phyloP scores from a whole-genome alignment of 129 eudicot species.

The Artemisia argyi region DNA sequence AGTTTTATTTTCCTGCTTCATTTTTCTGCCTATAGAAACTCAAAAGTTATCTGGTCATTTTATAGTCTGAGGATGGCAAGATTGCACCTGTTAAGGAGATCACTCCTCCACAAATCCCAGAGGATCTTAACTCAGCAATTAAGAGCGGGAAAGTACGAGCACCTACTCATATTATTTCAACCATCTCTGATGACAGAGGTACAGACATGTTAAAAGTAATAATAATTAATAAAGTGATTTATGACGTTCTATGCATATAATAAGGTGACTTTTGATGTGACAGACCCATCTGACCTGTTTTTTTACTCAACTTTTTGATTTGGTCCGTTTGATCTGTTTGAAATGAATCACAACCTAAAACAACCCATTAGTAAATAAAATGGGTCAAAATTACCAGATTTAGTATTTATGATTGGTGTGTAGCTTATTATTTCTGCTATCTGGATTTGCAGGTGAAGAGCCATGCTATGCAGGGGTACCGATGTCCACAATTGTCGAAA shows the following conservation, averaged over 20 bases:
- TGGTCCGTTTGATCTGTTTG: too few species aligned
- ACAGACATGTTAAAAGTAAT: slow-evolving; percentile 6
- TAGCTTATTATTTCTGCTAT: neutral
- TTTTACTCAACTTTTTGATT: too few species aligned
- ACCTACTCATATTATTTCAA: slow-evolving; percentile 94
- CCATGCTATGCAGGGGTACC: slow-evolving; percentile 98
- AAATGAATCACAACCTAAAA: neutral
- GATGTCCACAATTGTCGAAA: slow-evolving; percentile 93
- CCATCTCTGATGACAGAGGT: slow-evolving; percentile 93
- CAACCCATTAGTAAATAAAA: neutral
- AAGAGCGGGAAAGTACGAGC: slow-evolving; percentile 99
- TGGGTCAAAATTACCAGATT: neutral
- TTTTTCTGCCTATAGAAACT: slow-evolving; percentile 17
- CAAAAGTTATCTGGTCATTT: neutral
- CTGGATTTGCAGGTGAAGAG: slow-evolving; percentile 75
- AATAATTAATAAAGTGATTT: neutral
- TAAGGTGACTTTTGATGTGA: neutral
- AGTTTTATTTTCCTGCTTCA: neutral
- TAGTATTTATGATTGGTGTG: slow-evolving; percentile 7
- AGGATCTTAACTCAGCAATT: slow-evolving; percentile 86
- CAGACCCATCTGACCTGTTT: neutral
- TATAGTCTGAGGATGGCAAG: slow-evolving; percentile 71
- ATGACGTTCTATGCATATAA: neutral
- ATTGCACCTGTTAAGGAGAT: slow-evolving; percentile 77
- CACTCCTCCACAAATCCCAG: slow-evolving; percentile 94